Evolutionary conservation across 2,329 filamentous ascomycete species (phyloP).

Genomic region (Escovopsis sp.): DNA sequence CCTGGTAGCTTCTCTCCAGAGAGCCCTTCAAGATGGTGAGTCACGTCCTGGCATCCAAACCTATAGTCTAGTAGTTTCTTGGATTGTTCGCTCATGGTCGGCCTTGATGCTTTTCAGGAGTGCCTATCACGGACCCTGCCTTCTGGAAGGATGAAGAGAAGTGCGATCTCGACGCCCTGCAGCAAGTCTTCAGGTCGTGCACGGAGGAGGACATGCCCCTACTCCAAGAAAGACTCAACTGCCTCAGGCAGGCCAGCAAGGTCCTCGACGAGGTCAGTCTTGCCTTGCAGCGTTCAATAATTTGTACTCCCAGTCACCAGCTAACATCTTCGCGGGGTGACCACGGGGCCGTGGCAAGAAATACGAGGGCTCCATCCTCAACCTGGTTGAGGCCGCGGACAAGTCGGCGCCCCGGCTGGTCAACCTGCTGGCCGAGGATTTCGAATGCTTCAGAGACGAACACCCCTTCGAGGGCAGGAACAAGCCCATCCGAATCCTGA

Average conservation of each 20-base stretch:
- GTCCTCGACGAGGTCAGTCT: conserved; percentile 58
- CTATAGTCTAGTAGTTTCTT: not conserved
- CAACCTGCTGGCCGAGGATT: conserved; percentile 69
- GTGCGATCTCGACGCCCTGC: conserved; percentile 60
- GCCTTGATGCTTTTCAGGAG: conserved; percentile 31
- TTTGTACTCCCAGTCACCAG: not conserved
- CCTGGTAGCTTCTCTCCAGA: conserved; percentile 70
- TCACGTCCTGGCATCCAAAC: conserved; percentile 2
- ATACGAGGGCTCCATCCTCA: conserved; percentile 60
- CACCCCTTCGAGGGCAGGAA: conserved; percentile 56
- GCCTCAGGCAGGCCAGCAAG: conserved; percentile 68
- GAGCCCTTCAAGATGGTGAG: conserved; percentile 71
- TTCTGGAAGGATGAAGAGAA: conserved; percentile 72
- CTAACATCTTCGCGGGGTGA: not conserved
- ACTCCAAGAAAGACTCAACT: conserved; percentile 59
- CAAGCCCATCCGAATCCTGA: conserved; percentile 64
- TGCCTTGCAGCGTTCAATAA: not conserved
- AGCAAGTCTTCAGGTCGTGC: conserved; percentile 69
- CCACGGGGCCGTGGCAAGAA: conserved; percentile 30
- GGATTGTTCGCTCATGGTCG: not conserved
- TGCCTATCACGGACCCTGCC: conserved; percentile 75
- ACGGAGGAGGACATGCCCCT: conserved; percentile 81
- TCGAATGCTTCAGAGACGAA: conserved; percentile 77
- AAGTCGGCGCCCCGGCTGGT: conserved; percentile 73
- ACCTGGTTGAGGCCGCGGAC: conserved; percentile 59